Conservation (phyloP, 257 asterid genomes). For the Nicotiana knightiana region DNA sequence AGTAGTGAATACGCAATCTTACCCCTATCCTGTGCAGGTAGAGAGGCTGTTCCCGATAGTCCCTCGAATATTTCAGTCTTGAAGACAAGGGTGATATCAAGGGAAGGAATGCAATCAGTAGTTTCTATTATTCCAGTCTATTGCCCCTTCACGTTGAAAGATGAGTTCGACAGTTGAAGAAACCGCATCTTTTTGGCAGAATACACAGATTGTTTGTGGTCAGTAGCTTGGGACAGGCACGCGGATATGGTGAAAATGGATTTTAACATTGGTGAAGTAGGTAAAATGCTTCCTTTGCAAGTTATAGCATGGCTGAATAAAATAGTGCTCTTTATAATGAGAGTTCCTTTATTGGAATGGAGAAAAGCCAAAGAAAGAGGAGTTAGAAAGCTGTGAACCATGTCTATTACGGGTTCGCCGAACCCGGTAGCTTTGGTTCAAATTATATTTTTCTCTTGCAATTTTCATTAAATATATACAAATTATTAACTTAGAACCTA, state of each 20-base stretch:
- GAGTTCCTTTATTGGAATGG: background rate
- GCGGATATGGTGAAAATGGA: background rate
- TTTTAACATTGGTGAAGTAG: background rate
- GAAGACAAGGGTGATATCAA: background rate
- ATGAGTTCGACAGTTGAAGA: background rate
- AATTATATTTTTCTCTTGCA: no score
- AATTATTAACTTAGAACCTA: no score
- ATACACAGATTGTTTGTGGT: background rate
- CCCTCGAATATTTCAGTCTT: background rate
- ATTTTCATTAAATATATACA: no score
- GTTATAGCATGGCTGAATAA: background rate
- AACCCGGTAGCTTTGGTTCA: no score
- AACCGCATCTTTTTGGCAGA: background rate
- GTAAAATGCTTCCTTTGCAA: background rate
- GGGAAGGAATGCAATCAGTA: background rate
- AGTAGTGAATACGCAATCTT: no score
- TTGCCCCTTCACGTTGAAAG: background rate
- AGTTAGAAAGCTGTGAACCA: background rate
- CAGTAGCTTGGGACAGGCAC: background rate
- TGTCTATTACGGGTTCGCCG: no score
- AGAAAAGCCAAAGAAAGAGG: background rate
- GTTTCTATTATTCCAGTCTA: background rate
- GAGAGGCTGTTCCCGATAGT: no score
- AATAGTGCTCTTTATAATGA: background rate
- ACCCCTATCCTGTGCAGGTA: no score